Evolutionary conservation across 2,329 filamentous ascomycete genomes (phyloP).

Genomic region (Verticillium nubilum): DNA sequence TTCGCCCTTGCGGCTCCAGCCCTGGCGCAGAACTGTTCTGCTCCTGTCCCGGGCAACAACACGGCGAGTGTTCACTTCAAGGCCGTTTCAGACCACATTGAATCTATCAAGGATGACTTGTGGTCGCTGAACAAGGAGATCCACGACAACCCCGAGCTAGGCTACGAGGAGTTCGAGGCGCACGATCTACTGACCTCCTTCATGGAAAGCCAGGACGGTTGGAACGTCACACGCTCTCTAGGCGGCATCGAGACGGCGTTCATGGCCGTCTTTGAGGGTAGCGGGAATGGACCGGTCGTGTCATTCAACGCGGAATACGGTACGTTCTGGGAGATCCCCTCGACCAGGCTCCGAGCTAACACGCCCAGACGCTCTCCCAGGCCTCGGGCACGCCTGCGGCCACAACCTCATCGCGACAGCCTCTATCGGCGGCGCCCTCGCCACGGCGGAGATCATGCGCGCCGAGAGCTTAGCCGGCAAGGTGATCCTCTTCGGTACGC

Average conservation of each 20-base stretch:
- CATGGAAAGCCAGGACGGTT: slow-evolving; percentile 25
- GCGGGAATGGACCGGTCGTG: slow-evolving; percentile 28
- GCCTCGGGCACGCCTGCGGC: slow-evolving; percentile 29
- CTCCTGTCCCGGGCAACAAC: neutral
- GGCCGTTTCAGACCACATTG: slow-evolving; percentile 12
- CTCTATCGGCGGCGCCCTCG: slow-evolving; percentile 39
- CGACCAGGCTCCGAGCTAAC: slow-evolving; percentile 38
- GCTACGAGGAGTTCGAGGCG: slow-evolving; percentile 34
- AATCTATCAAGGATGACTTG: slow-evolving; percentile 16
- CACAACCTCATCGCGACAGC: slow-evolving; percentile 39
- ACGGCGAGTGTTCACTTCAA: slow-evolving; percentile 4
- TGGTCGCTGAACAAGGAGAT: slow-evolving; percentile 34
- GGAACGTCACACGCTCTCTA: slow-evolving; percentile 32
- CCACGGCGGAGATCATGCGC: slow-evolving; percentile 37
- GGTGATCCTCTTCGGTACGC: slow-evolving; percentile 42
- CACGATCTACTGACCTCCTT: slow-evolving; percentile 33
- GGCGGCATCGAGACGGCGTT: slow-evolving; percentile 38
- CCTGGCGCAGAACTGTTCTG: neutral
- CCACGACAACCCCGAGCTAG: slow-evolving; percentile 37
- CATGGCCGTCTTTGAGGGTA: slow-evolving; percentile 32
- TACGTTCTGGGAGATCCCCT: slow-evolving; percentile 29
- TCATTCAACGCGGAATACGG: slow-evolving; percentile 36
- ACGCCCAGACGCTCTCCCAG: slow-evolving; percentile 27
- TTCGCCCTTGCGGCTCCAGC: neutral
- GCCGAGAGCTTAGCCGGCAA: slow-evolving; percentile 34